phyloP scores from a whole-genome alignment of 1,284 basidiomycete genomes.

The Coniophora puteana region DNA sequence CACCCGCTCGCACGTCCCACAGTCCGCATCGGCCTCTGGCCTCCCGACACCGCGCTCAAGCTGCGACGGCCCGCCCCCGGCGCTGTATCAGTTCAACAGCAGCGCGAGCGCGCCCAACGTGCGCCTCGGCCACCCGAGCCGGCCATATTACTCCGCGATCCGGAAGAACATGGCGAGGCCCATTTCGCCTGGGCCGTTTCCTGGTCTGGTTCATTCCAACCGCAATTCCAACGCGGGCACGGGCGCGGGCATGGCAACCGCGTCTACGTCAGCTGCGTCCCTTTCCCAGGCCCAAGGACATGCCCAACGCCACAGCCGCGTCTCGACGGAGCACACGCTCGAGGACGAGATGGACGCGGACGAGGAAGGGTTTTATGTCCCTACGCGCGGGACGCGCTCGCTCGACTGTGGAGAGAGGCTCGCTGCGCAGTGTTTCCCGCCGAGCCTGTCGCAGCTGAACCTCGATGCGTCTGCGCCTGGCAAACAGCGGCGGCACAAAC shows the following conservation, averaged over 20 bases:
- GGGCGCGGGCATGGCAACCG: constrained; percentile 19
- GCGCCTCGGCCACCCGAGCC: constrained; percentile 47
- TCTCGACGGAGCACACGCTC: constrained; percentile 4
- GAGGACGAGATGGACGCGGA: too few relatives aligned
- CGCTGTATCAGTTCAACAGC: too few relatives aligned
- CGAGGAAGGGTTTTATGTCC: constrained; percentile 21
- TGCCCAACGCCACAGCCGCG: constrained; percentile 10
- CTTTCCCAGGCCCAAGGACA: constrained; percentile 18
- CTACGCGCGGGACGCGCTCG: constrained; percentile 24
- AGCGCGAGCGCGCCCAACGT: constrained; percentile 27
- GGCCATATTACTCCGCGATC: constrained; percentile 64
- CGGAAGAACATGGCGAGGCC: constrained; percentile 51
- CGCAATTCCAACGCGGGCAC: too few relatives aligned
- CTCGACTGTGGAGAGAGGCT: constrained; percentile 28
- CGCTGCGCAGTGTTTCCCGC: too few relatives aligned
- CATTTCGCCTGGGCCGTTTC: constrained; percentile 29
- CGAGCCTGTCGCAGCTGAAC: too few relatives aligned
- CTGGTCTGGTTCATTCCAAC: too few relatives aligned
- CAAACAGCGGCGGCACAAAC: too few relatives aligned
- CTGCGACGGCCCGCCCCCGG: constrained; percentile 3
- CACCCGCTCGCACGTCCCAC: too few relatives aligned
- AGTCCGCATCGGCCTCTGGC: too few relatives aligned
- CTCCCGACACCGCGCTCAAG: too few relatives aligned
- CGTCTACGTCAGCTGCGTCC: constrained; percentile 22
- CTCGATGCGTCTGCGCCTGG: too few relatives aligned